Conservation (phyloP, 768 basidiomycete species). For the Leccinum barrowsii region DNA sequence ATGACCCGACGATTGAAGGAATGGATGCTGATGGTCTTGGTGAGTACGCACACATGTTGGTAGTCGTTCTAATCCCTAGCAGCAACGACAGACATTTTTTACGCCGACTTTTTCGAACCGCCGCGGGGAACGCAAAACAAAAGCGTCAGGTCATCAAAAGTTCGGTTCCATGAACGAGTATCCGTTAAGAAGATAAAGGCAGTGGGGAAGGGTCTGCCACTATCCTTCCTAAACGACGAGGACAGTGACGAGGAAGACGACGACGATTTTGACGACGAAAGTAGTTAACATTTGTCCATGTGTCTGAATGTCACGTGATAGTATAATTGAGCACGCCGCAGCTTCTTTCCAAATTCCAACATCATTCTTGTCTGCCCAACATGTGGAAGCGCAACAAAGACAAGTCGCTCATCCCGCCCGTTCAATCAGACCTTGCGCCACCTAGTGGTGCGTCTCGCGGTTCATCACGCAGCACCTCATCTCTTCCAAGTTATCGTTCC, state of each 20-base stretch:
- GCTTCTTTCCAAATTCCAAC: neutral
- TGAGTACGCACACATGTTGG: constrained; percentile 25
- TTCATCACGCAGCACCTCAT: constrained; percentile 34
- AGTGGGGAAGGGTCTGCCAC: constrained; percentile 60
- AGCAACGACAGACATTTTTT: constrained; percentile 52
- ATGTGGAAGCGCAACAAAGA: constrained; percentile 65
- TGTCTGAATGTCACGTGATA: constrained; percentile 14
- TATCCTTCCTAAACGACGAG: constrained; percentile 38
- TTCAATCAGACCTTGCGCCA: constrained; percentile 35
- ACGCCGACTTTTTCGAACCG: constrained; percentile 79
- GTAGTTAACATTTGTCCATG: constrained; percentile 4
- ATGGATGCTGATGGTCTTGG: constrained; percentile 40
- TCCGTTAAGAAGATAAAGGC: constrained; percentile 77
- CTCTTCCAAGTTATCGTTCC: constrained; percentile 45
- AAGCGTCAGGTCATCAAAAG: constrained; percentile 37
- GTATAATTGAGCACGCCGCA: neutral
- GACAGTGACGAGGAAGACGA: constrained; percentile 39
- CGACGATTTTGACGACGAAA: constrained; percentile 29
- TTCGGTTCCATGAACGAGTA: constrained; percentile 80
- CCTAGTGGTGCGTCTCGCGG: constrained; percentile 24
- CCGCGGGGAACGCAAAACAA: constrained; percentile 33
- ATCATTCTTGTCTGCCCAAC: neutral
- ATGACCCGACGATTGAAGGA: constrained; percentile 41
- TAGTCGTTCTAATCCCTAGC: neutral
- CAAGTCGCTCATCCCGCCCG: constrained; percentile 65